phyloP scores from a whole-genome alignment of 805 yeast species.

The Pichia membranifaciens region DNA sequence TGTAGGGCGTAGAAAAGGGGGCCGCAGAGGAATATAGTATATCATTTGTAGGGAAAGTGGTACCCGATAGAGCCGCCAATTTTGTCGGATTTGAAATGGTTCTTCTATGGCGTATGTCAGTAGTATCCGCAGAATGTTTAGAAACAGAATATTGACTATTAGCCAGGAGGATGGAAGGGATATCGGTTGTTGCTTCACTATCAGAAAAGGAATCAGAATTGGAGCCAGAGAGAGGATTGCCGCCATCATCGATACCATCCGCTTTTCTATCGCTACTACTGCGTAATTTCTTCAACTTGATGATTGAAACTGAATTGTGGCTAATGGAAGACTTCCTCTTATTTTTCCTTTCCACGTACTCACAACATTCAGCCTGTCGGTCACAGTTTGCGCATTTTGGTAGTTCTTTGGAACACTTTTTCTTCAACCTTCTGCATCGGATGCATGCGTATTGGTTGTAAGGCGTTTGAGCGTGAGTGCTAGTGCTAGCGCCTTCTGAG shows the following conservation, averaged over 20 bases:
- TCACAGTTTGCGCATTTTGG: conserved; percentile 42
- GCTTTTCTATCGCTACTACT: background rate
- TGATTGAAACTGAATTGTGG: background rate
- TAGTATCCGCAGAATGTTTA: too few relatives aligned
- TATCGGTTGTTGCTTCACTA: background rate
- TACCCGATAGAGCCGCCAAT: background rate
- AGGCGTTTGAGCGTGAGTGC: background rate
- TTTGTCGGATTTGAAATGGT: conserved; percentile 1
- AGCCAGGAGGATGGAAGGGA: background rate
- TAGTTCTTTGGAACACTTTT: conserved; percentile 40
- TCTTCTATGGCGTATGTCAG: background rate
- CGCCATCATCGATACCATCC: too few relatives aligned
- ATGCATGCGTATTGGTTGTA: conserved; percentile 34
- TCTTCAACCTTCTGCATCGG: conserved; percentile 44
- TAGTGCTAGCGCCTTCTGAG: background rate
- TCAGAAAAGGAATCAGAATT: background rate
- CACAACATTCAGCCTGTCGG: conserved; percentile 35
- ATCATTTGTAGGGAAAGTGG: too few relatives aligned
- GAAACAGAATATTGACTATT: too few relatives aligned
- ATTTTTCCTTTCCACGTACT: conserved; percentile 36
- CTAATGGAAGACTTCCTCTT: conserved; percentile 19
- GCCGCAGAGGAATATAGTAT: too few relatives aligned
- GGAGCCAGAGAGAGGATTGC: too few relatives aligned
- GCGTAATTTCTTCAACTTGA: background rate
- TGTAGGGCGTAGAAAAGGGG: too few relatives aligned